phyloP scores from a whole-genome alignment of 2,329 filamentous ascomycete species.

The Leptographium procerum region DNA sequence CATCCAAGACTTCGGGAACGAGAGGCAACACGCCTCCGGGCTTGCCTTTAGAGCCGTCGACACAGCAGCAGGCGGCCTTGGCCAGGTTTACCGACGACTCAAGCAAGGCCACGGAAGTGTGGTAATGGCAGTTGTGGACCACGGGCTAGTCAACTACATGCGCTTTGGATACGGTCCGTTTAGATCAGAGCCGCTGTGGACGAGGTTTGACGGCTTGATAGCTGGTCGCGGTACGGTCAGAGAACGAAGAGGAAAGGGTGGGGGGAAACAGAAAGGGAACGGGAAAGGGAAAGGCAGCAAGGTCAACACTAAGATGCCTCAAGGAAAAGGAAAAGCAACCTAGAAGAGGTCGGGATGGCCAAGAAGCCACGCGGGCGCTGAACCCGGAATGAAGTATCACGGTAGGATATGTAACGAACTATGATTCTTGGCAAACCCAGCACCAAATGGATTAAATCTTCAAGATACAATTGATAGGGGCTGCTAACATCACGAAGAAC shows the following conservation, averaged over 20 bases:
- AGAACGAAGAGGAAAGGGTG: constrained; percentile 8
- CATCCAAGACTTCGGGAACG: constrained; percentile 18
- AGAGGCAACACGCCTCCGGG: not conserved
- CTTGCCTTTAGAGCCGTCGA: constrained; percentile 17
- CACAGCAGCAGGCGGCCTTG: not conserved
- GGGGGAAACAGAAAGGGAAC: not conserved
- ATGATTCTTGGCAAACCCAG: not conserved
- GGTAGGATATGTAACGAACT: not conserved
- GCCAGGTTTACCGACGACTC: constrained; percentile 59
- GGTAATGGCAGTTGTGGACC: constrained; percentile 77
- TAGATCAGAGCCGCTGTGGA: constrained; percentile 60
- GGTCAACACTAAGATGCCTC: not conserved
- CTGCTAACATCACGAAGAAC: not conserved
- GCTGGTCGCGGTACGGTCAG: constrained; percentile 25
- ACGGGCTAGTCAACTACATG: constrained; percentile 81
- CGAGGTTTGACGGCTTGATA: constrained; percentile 34
- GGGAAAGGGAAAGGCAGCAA: not conserved
- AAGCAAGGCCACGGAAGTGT: constrained; percentile 79
- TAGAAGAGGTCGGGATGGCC: not conserved
- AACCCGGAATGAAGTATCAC: not conserved
- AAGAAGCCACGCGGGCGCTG: too few species aligned
- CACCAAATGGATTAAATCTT: not conserved
- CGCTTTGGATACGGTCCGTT: constrained; percentile 72
- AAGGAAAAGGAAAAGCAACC: not conserved
- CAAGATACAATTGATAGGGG: too few species aligned